Evolutionary conservation across 2,329 filamentous ascomycete species (phyloP).

Genomic region (Hymenoscyphus linearis): DNA sequence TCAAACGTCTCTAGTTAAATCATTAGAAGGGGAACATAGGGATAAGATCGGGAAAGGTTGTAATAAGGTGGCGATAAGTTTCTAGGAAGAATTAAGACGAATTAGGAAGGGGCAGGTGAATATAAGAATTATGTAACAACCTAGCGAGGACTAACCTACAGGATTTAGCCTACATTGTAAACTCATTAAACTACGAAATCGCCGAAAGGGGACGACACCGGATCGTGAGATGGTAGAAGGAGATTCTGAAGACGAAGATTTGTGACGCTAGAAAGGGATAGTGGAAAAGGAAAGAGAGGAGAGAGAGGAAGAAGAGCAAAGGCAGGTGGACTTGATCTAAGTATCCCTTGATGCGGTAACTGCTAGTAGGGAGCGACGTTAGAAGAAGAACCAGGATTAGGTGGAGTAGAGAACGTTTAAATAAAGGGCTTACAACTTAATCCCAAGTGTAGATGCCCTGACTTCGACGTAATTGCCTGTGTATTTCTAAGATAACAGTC

Average conservation of each 20-base stretch:
- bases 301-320: no score
- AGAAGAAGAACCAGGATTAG: no score
- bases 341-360: no score
- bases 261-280: no score
- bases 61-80: slow-evolving; percentile 1
- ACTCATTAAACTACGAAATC: neutral
- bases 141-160: neutral
- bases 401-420: no score
- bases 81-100: neutral
- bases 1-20: neutral
- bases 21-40: neutral
- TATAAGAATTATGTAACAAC: slow-evolving; percentile 1
- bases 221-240: neutral
- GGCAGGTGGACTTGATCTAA: no score
- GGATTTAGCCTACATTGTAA: neutral
- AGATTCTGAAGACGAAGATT: neutral
- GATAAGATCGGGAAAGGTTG: neutral
- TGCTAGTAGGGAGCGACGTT: no score
- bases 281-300: no score
- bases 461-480: no score
- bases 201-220: neutral
- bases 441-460: no score
- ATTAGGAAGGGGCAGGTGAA: neutral
- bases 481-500: no score
- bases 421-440: no score